Percentiles rank a stretch among this genome's conserved stretches.
These are phyloP conservation scores for Hypoxylon sp. DNA, from an alignment of 2,329 filamentous ascomycete species.

Conservation along the genomic window DNA sequence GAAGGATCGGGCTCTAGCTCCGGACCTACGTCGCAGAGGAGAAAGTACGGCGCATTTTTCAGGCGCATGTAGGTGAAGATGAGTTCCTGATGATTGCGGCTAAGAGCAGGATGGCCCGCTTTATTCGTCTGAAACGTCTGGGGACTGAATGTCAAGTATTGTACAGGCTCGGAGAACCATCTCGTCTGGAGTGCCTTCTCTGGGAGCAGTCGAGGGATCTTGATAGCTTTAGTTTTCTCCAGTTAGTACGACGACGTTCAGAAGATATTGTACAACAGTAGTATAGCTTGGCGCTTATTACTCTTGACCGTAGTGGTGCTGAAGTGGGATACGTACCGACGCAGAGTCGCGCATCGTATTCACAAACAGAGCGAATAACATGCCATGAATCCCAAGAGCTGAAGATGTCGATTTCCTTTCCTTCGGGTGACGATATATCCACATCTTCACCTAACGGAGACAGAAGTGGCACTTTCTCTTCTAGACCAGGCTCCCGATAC, in stretches of 20 bases:
- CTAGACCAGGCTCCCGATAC: conserved; percentile 76
- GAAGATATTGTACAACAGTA: not conserved
- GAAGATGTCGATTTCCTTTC: conserved; percentile 75
- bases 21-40: conserved; percentile 73
- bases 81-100: conserved; percentile 70
- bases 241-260: conserved; percentile 27
- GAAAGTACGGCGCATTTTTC: conserved; percentile 71
- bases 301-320: conserved; percentile 1
- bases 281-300: not conserved
- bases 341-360: conserved; percentile 83
- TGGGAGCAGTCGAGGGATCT: conserved; percentile 70
- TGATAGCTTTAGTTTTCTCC: conserved; percentile 59
- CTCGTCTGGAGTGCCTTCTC: conserved; percentile 71
- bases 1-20: conserved; percentile 53
- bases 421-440: conserved; percentile 51
- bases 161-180: conserved; percentile 77
- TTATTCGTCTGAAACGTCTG: conserved; percentile 71
- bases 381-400: conserved; percentile 96
- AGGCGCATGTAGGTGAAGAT: conserved; percentile 74
- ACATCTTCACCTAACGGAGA: conserved; percentile 57
- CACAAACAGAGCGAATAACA: conserved; percentile 84
- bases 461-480: conserved; percentile 65
- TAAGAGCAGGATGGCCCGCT: conserved; percentile 71
- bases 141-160: conserved; percentile 68
- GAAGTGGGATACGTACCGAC: conserved; percentile 89